These are phyloP conservation scores for Acanthamoeba healyi DNA, from an alignment of 208 protist species.

Conservation along the genomic window DNA sequence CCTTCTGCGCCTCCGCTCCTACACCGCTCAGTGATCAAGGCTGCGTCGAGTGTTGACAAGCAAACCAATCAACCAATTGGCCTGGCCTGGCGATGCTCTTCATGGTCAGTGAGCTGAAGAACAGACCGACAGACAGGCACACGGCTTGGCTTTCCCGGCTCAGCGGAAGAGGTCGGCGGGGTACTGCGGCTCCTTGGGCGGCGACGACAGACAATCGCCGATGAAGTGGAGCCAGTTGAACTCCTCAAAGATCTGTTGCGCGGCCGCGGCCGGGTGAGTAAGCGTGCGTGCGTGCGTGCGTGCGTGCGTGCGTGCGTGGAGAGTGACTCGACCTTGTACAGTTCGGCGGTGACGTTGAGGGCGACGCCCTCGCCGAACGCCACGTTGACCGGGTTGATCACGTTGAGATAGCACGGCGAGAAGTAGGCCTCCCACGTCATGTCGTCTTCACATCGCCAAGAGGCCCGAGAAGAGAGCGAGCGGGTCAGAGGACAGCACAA, in stretches of 20 bases:
- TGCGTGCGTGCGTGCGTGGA: neutral
- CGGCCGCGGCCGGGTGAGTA: too few relatives aligned
- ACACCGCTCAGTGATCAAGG: neutral
- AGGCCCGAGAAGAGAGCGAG: neutral
- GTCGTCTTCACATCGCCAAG: neutral
- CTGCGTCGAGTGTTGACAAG: too few relatives aligned
- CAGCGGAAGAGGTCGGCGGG: slow-evolving; percentile 6
- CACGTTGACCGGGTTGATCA: slow-evolving; percentile 22
- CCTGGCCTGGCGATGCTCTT: too few relatives aligned
- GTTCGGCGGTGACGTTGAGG: slow-evolving; percentile 22
- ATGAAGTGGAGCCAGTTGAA: slow-evolving; percentile 33
- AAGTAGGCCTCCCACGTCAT: slow-evolving; percentile 45
- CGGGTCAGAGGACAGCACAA: too few relatives aligned
- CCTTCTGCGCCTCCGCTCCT: neutral
- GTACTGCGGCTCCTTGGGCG: slow-evolving; percentile 9
- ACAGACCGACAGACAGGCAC: neutral
- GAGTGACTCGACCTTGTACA: neutral
- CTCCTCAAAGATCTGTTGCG: neutral
- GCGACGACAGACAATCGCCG: neutral
- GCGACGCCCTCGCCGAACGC: slow-evolving; percentile 75
- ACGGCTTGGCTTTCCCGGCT: too few relatives aligned
- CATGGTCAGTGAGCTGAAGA: neutral
- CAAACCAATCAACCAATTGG: too few relatives aligned
- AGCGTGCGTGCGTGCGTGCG: too few relatives aligned
- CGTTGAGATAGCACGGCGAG: slow-evolving; percentile 77